Evolutionary conservation across 2,329 filamentous ascomycete species (phyloP), one percentile per base, ranked within the genome.

Genomic region (Penicillium polonicum): DNA sequence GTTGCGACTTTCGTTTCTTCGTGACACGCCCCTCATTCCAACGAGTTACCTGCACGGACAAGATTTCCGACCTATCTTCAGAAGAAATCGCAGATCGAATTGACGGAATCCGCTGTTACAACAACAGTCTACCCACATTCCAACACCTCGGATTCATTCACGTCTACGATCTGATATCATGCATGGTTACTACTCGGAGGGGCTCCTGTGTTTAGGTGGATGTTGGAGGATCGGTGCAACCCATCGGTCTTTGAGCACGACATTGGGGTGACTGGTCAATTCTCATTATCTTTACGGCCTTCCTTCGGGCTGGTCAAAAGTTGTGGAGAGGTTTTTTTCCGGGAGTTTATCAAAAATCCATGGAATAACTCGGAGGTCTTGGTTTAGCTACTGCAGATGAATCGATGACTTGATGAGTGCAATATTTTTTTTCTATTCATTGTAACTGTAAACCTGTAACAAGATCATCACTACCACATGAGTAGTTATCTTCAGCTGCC

Each of bases 211-310:
- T 72, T 72, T 67, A 64, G 68, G 66, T 52, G 54, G 68, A 71
- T 69, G 69, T 68, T 74, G 71, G 68, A 68, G 65, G 68, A 65
- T 29, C 52, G 52, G 44, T 59, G 27, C 31, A n/a, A 42, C 17
- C 29, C 25, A 42, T 57, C 42, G 44, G 48, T 59, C 51, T 55
- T 52, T 62, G 65, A 63, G 64, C 59, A 54, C 60, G 58, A 41
- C 49, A 57, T 41, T 61, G 61, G 44, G 70, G 63, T 68, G 60
- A 65, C 72, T 75, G 74, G 73, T 76, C 73, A 76, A 75, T 68
- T 59, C 54, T 52, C 60, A 41, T 65, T 60, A 59, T 67, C 64
- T 57, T 62, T 62, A 57, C 55, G 59, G 50, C 55, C 57, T 61
- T 58, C 51, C 60, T 58, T 65, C 55, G 57, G 54, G 52, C 49